These are phyloP conservation scores for Myxozyma melibiosi DNA, from an alignment of 805 yeast genomes.

Conservation along the genomic window DNA sequence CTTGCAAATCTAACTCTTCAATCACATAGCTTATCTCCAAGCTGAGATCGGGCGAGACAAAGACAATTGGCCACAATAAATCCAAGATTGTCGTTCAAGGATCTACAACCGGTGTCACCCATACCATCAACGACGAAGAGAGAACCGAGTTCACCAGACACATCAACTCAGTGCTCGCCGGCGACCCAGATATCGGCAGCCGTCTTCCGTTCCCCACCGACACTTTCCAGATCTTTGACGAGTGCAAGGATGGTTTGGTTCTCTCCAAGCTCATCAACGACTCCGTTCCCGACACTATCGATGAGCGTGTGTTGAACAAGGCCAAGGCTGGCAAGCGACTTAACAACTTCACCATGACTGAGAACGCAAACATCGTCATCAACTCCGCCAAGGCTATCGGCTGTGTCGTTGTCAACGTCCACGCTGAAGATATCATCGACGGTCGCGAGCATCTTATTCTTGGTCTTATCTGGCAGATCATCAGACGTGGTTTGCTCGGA, in stretches of 20 bases:
- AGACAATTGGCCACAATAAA: conserved; percentile 41
- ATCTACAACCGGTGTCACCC: conserved; percentile 87
- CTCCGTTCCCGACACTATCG: conserved; percentile 97
- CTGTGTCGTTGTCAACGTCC: conserved; percentile 96
- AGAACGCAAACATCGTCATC: conserved; percentile 95
- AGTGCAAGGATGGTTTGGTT: conserved; percentile 87
- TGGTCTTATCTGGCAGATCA: conserved; percentile 97
- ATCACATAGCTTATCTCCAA: conserved; percentile 30
- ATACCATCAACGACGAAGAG: conserved; percentile 96
- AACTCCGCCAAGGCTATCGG: conserved; percentile 99
- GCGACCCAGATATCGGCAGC: conserved; percentile 80
- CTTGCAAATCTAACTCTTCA: too few relatives aligned
- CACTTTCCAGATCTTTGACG: conserved; percentile 93
- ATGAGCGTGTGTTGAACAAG: conserved; percentile 91
- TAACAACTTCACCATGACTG: conserved; percentile 93
- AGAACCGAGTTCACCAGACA: conserved; percentile 94
- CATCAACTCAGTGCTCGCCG: conserved; percentile 87
- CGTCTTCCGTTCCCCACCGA: conserved; percentile 91
- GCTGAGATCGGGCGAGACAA: conserved; percentile 28
- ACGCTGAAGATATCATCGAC: conserved; percentile 93
- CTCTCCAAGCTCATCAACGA: conserved; percentile 92
- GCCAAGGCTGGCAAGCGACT: conserved; percentile 79
- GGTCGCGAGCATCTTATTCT: conserved; percentile 94
- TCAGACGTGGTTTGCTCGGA: conserved; percentile 90
- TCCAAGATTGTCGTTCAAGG: conserved; percentile 85